phyloP scores from a whole-genome alignment of 1,139 yeast genomes.

The Kodamaea derodonti region DNA sequence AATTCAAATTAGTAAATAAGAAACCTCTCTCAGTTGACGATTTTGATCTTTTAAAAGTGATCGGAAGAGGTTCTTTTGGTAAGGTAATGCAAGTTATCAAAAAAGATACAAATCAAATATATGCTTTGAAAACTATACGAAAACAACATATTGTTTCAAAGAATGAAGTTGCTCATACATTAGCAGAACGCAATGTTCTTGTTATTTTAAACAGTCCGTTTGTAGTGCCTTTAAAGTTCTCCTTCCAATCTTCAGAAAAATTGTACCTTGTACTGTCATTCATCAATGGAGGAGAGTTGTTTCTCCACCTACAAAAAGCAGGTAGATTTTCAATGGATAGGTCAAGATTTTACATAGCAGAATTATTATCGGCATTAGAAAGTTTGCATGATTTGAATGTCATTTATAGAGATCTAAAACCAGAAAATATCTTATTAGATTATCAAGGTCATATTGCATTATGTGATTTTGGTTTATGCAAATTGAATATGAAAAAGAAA shows the following conservation, averaged over 20 bases:
- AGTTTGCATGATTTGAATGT: constrained; percentile 87
- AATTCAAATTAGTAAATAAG: constrained; percentile 66
- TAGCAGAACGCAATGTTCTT: constrained; percentile 92
- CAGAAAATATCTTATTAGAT: constrained; percentile 89
- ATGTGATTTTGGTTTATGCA: constrained; percentile 95
- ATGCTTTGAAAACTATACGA: constrained; percentile 89
- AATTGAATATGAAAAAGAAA: constrained; percentile 83
- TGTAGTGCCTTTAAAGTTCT: constrained; percentile 93
- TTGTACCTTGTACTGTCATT: constrained; percentile 85
- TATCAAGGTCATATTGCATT: constrained; percentile 96
- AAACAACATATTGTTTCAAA: constrained; percentile 91
- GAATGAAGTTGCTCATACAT: constrained; percentile 91
- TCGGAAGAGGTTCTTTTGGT: constrained; percentile 97
- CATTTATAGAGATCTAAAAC: constrained; percentile 91
- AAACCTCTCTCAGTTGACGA: constrained; percentile 76
- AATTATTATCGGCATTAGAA: constrained; percentile 86
- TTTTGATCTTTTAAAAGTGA: constrained; percentile 87
- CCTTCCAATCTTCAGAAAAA: constrained; percentile 94
- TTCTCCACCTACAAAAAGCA: constrained; percentile 88
- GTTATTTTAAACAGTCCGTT: constrained; percentile 93
- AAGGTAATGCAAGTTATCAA: constrained; percentile 98
- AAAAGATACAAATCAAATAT: constrained; percentile 89
- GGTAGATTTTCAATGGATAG: constrained; percentile 87
- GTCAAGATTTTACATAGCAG: constrained; percentile 91
- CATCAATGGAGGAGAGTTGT: constrained; percentile 94